Percentiles rank a stretch among this genome's conserved stretches.
Evolutionary conservation across 2,329 filamentous ascomycete genomes (phyloP).

Genomic region (Fusarium beomiforme): DNA sequence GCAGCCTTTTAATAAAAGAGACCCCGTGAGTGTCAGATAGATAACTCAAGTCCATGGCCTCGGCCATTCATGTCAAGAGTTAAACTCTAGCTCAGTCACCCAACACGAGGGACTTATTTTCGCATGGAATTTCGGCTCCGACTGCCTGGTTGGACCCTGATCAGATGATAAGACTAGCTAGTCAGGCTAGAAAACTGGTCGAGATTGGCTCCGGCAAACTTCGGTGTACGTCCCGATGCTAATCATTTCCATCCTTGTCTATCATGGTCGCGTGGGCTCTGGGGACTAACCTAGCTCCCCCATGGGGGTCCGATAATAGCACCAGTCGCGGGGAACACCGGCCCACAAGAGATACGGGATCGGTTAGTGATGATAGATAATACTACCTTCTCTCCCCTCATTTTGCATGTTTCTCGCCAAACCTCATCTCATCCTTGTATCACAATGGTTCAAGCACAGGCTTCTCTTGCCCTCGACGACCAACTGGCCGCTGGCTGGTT

Average conservation of each 20-base stretch:
- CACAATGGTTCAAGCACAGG: constrained; percentile 19
- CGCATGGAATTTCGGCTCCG: not conserved
- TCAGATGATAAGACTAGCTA: not conserved
- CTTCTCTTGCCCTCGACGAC: constrained; percentile 14
- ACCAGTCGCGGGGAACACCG: constrained; percentile 18
- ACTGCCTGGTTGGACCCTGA: not conserved
- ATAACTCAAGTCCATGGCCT: not conserved
- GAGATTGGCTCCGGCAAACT: constrained; percentile 1
- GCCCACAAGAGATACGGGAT: constrained; percentile 11
- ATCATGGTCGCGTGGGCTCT: constrained; percentile 10
- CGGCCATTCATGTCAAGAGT: not conserved
- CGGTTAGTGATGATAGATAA: constrained; percentile 4
- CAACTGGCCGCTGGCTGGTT: constrained; percentile 19
- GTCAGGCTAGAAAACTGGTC: not conserved
- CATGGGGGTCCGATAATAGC: constrained; percentile 15
- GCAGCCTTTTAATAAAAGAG: rapidly evolving
- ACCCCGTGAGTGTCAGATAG: rapidly evolving
- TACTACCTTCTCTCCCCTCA: constrained; percentile 14
- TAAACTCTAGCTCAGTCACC: not conserved
- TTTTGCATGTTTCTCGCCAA: not conserved
- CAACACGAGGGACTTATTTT: not conserved
- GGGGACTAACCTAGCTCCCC: constrained; percentile 6
- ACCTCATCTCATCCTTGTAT: not conserved
- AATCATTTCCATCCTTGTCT: not conserved
- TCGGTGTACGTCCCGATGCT: constrained; percentile 47